A percentile compares a stretch with the other conserved stretches of the same genome.
Conservation (phyloP, 2,329 filamentous ascomycete species). For the Beauveria scarabaeidicola region DNA sequence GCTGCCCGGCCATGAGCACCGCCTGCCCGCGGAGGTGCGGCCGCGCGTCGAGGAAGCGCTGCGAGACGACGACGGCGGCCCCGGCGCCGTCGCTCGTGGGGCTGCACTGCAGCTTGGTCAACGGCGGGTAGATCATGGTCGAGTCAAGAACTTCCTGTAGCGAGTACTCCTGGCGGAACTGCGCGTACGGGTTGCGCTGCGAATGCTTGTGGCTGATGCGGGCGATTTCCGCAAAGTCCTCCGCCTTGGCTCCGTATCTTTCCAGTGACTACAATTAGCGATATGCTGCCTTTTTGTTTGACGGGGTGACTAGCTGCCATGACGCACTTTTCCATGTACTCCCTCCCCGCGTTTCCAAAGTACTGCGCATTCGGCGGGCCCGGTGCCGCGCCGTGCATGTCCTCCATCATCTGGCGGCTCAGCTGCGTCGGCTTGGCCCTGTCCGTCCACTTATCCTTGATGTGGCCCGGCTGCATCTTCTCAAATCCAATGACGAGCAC, state of each 20-base stretch:
- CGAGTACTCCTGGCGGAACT: slow-evolving; percentile 89
- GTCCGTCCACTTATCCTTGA: slow-evolving; percentile 79
- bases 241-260: slow-evolving; percentile 74
- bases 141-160: slow-evolving; percentile 71
- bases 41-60: slow-evolving; percentile 76
- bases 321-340: slow-evolving; percentile 87
- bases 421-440: slow-evolving; percentile 70
- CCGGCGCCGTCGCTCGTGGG: slow-evolving; percentile 90
- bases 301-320: slow-evolving; percentile 37
- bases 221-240: slow-evolving; percentile 92
- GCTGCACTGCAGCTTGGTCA: slow-evolving; percentile 96
- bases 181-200: slow-evolving; percentile 86
- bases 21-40: slow-evolving; percentile 68
- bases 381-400: slow-evolving; percentile 70
- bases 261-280: slow-evolving; percentile 85
- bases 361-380: slow-evolving; percentile 82
- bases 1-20: slow-evolving; percentile 82
- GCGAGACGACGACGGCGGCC: slow-evolving; percentile 79
- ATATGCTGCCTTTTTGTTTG: too few species aligned
- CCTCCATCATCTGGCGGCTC: slow-evolving; percentile 68
- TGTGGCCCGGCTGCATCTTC: slow-evolving; percentile 88
- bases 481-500: slow-evolving; percentile 91
- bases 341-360: slow-evolving; percentile 87
- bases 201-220: slow-evolving; percentile 89
- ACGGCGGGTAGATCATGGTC: slow-evolving; percentile 70